Conservation (phyloP, 2,329 filamentous ascomycete genomes). For the Aspergillus fijiensis region DNA sequence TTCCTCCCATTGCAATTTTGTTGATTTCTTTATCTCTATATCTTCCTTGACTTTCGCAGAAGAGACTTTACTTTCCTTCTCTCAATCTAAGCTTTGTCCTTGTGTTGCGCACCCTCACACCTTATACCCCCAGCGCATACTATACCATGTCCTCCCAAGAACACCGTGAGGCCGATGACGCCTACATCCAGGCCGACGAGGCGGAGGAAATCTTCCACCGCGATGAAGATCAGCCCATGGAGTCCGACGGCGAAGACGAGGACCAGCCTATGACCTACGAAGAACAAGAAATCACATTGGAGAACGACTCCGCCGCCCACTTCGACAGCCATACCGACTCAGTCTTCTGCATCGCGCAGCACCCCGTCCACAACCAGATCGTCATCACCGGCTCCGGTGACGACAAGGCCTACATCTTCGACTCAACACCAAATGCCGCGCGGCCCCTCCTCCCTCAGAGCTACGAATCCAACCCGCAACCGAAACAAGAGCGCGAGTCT, state of each 20-base stretch:
- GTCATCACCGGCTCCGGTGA: conserved; percentile 85
- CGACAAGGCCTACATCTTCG: conserved; percentile 84
- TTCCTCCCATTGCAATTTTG: background rate
- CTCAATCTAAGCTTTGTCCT: background rate
- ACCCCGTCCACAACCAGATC: conserved; percentile 74
- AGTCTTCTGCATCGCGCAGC: conserved; percentile 92
- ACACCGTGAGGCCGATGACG: conserved; percentile 59
- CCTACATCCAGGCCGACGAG: conserved; percentile 74
- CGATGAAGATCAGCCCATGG: conserved; percentile 73
- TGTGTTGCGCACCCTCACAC: background rate
- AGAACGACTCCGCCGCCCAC: conserved; percentile 91
- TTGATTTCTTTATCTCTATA: background rate
- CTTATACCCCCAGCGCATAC: background rate
- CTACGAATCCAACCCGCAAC: conserved; percentile 67
- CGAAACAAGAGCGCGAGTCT: conserved; percentile 57
- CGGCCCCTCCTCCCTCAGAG: conserved; percentile 71
- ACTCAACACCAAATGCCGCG: conserved; percentile 63
- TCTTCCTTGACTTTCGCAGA: background rate
- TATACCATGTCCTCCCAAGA: conserved; percentile 39
- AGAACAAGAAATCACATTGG: conserved; percentile 69
- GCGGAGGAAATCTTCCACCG: conserved; percentile 73
- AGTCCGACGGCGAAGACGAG: conserved; percentile 63
- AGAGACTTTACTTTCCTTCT: background rate
- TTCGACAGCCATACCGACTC: conserved; percentile 89
- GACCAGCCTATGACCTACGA: conserved; percentile 51